Conservation (phyloP, 345 rosid genomes). For the Aegle marmelos region DNA sequence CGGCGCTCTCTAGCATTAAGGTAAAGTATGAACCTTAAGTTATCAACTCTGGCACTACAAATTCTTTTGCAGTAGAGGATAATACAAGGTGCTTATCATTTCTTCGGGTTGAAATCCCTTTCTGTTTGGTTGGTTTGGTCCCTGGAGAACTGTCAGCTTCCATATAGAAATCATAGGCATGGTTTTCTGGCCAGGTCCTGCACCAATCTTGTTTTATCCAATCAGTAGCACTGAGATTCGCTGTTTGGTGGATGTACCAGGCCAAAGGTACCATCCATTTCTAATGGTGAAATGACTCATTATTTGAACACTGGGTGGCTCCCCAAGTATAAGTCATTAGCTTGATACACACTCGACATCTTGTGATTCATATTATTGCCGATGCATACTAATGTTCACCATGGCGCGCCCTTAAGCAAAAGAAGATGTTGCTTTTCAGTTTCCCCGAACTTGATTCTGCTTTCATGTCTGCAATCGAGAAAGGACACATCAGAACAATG, state of each 20-base stretch:
- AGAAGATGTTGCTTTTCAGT: not conserved
- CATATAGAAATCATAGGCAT: not conserved
- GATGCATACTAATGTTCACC: not conserved
- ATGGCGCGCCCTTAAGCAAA: not conserved
- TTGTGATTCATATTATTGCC: not conserved
- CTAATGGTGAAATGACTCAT: constrained; percentile 6
- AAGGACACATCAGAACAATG: constrained; percentile 8
- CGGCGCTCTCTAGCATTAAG: not conserved
- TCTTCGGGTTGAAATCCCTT: constrained; percentile 1
- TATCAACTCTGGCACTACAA: not conserved
- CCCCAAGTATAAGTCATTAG: not conserved
- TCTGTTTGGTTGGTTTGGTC: constrained; percentile 2
- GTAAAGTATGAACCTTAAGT: not conserved
- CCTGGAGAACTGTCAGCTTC: not conserved
- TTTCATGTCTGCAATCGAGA: not conserved
- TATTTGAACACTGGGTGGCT: constrained; percentile 9
- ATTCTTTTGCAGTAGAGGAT: not conserved
- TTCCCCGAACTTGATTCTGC: not conserved
- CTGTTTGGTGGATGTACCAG: not conserved
- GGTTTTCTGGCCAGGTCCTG: not conserved
- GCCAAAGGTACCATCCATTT: constrained; percentile 1
- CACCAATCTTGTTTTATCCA: constrained; percentile 5
- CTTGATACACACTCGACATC: not conserved
- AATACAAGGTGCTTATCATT: not conserved
- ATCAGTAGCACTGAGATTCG: not conserved